A percentile compares a stretch with the other conserved stretches of the same genome.
Conservation (phyloP, 2,329 filamentous ascomycete species). For the Sphaerulina musiva region DNA sequence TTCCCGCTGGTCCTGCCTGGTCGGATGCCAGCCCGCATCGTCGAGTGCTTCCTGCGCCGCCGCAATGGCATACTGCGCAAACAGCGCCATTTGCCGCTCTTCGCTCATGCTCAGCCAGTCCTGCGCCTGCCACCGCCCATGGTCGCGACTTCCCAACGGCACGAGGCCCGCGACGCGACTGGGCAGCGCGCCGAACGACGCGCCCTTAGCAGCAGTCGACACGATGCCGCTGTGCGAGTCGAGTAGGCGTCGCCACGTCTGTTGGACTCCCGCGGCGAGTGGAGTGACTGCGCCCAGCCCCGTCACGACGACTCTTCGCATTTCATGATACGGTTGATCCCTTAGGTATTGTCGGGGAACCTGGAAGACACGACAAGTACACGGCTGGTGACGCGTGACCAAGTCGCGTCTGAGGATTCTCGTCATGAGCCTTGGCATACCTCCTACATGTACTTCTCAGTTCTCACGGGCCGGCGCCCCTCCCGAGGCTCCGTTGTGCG, state of each 20-base stretch:
- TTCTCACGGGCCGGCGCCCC: too few species aligned
- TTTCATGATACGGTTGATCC: conserved; percentile 36
- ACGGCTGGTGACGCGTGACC: not conserved
- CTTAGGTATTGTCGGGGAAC: not conserved
- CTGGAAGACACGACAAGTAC: not conserved
- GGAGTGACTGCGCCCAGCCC: conserved; percentile 45
- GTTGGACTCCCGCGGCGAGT: conserved; percentile 45
- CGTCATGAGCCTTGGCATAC: too few species aligned
- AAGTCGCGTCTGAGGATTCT: too few species aligned
- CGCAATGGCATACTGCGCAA: conserved; percentile 85
- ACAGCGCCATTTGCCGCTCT: conserved; percentile 76
- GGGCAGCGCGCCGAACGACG: conserved; percentile 64
- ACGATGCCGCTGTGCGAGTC: conserved; percentile 73
- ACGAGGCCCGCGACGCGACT: conserved; percentile 82
- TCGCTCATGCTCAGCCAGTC: conserved; percentile 49
- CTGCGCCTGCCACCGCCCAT: conserved; percentile 43
- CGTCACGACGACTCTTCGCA: conserved; percentile 47
- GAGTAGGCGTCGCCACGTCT: conserved; percentile 74
- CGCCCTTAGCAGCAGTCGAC: conserved; percentile 59
- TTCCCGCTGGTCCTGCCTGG: conserved; percentile 57
- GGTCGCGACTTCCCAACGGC: conserved; percentile 47
- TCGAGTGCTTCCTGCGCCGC: conserved; percentile 77
- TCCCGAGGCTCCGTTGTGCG: too few species aligned
- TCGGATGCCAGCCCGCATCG: conserved; percentile 71
- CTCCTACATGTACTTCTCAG: too few species aligned